These are phyloP conservation scores for Naganishia cerealis DNA, from an alignment of 1,284 basidiomycete genomes.

Conservation along the genomic window DNA sequence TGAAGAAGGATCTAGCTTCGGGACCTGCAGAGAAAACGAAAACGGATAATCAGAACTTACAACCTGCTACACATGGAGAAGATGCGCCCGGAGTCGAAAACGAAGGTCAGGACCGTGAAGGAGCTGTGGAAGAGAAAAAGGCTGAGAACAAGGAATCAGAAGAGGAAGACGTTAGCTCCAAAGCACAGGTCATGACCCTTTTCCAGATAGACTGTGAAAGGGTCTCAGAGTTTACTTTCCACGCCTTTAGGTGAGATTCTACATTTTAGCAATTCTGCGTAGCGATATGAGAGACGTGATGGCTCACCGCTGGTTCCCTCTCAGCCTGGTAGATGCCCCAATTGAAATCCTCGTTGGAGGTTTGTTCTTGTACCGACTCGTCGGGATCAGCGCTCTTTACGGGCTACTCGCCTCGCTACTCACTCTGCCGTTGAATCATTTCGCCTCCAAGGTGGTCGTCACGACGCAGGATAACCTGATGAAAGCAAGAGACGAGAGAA, in stretches of 20 bases:
- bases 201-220: constrained; percentile 84
- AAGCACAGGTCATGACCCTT: constrained; percentile 76
- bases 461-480: constrained; percentile 81
- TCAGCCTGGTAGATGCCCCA: constrained; percentile 60
- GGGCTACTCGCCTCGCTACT: constrained; percentile 75
- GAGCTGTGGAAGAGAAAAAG: constrained; percentile 42
- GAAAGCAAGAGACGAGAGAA: constrained; percentile 86
- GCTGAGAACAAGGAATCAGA: constrained; percentile 43
- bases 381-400: constrained; percentile 68
- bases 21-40: not conserved
- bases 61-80: constrained; percentile 8
- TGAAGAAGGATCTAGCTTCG: constrained; percentile 79
- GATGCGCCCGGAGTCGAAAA: constrained; percentile 13
- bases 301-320: constrained; percentile 58
- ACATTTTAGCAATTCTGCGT: constrained; percentile 41
- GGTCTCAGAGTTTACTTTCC: constrained; percentile 57
- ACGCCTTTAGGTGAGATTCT: constrained; percentile 57
- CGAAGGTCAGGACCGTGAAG: constrained; percentile 35
- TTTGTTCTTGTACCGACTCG: constrained; percentile 72
- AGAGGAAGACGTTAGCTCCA: constrained; percentile 78
- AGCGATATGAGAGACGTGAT: constrained; percentile 34
- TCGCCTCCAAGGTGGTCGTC: constrained; percentile 80
- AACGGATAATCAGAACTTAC: not conserved
- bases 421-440: constrained; percentile 77
- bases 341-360: constrained; percentile 73